Base-by-base conservation (phyloP, 495 filamentous ascomycete species). In the Pseudevernia furfuracea region DNA sequence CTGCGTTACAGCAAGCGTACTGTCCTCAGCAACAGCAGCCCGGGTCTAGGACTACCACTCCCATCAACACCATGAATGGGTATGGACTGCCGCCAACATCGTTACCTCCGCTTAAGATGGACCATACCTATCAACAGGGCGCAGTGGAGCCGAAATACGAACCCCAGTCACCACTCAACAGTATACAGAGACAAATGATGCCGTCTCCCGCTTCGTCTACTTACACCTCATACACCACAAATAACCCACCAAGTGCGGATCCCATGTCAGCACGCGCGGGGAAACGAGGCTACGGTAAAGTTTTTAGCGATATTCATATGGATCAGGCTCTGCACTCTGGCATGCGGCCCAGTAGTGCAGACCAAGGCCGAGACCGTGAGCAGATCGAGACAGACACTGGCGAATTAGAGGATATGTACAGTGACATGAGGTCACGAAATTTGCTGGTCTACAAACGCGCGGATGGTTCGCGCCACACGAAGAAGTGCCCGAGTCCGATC, bases 401-500 rank as follows among this genome's bases (percentile, higher is more conserved):
- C 25, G 62, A 63, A 36, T 38, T 68, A 34, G 65, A 66, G 11
- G 70, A 70, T 34, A 34, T 62, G 7, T 65, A 65, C 30, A 56
- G 36, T 44, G 65, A 70, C 14, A 64, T 57, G 14, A 66, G 56
- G 56, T 58, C 63, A 21, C 52, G 25, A 21, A 55, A 55, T 34
- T 21, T 55, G 30, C 49, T 71, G 44, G 59, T 64, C 21, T 71
- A 71, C 46, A 63, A 61, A 59, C 66, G 70, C 8, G 70, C 70
- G 39, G 70, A 71, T 60, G 70, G 70, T 12, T 60, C 62, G 32
- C 69, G 61, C 28, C 57, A 61, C 37, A 59, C 63, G 25, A 71
- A 71, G 63, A 71, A 71, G 38, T 71, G 70, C 39, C 68, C 68
- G 0, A 66, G 62, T 60, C 70, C 68, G 8, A 61, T 65, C 44